Evolutionary conservation across 345 rosid species (phyloP).

Genomic region (Pistacia vera): DNA sequence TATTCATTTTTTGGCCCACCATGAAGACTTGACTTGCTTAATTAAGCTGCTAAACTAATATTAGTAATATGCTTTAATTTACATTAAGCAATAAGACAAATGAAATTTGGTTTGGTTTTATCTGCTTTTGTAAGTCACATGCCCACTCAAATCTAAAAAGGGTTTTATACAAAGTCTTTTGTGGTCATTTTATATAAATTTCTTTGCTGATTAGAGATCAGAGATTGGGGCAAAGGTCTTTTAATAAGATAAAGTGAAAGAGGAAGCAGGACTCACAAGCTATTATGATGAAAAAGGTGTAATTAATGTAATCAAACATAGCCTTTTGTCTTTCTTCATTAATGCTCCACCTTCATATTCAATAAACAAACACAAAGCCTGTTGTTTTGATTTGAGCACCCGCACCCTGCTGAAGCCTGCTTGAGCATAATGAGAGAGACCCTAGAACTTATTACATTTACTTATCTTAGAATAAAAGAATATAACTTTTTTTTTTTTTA

Average conservation of each 20-base stretch:
- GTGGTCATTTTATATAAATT: neutral
- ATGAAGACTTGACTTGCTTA: neutral
- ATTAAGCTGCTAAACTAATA: neutral
- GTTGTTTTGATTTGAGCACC: neutral
- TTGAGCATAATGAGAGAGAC: too few relatives aligned
- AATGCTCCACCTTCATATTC: neutral
- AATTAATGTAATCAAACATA: neutral
- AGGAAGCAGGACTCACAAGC: neutral
- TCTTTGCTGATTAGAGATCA: too few relatives aligned
- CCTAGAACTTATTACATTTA: too few relatives aligned
- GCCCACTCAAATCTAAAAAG: neutral
- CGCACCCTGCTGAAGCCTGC: neutral
- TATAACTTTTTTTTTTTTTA: too few relatives aligned
- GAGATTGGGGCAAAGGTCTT: neutral
- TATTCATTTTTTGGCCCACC: neutral
- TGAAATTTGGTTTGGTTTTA: neutral
- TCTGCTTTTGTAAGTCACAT: neutral
- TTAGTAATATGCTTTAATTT: neutral
- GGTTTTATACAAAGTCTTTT: neutral
- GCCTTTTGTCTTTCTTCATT: neutral
- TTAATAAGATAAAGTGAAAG: neutral
- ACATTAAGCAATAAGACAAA: neutral
- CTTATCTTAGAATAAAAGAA: too few relatives aligned
- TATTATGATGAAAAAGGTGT: neutral
- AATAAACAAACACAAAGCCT: too few relatives aligned